A percentile compares a stretch with the other conserved stretches of the same genome.
phyloP scores from a whole-genome alignment of 345 rosid species.

The Brassica napus region DNA sequence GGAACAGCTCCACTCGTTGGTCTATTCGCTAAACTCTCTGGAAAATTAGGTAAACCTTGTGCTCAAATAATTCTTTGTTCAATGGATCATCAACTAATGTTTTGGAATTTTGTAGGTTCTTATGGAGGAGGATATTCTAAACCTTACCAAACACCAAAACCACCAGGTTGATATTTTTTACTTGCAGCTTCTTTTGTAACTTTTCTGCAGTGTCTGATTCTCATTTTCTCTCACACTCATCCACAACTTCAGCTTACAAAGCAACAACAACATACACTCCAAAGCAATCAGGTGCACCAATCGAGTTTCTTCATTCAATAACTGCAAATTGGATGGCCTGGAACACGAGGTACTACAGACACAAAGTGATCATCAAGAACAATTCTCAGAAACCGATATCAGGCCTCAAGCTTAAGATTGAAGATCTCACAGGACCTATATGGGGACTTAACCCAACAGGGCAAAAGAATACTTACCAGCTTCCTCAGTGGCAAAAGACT shows the following conservation, averaged over 20 bases:
- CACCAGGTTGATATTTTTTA: too few relatives aligned
- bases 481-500: constrained; percentile 52
- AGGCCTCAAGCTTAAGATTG: constrained; percentile 50
- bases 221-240: too few relatives aligned
- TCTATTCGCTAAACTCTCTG: too few relatives aligned
- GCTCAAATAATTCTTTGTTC: too few relatives aligned
- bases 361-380: constrained; percentile 72
- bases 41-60: too few relatives aligned
- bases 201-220: too few relatives aligned
- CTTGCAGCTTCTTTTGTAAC: too few relatives aligned
- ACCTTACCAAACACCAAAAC: too few relatives aligned
- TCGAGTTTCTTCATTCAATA: constrained; percentile 68
- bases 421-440: constrained; percentile 58
- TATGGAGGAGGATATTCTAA: too few relatives aligned
- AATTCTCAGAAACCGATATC: constrained; percentile 49
- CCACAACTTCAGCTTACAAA: constrained; percentile 40
- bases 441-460: constrained; percentile 64
- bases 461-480: constrained; percentile 52
- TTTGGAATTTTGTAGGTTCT: too few relatives aligned
- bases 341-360: constrained; percentile 53
- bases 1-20: too few relatives aligned
- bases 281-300: constrained; percentile 40
- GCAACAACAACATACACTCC: constrained; percentile 33
- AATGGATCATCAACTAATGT: too few relatives aligned
- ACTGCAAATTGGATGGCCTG: constrained; percentile 58